Evolutionary conservation across 257 asterid genomes (phyloP).

Genomic region (Ligustrum vulgare): DNA sequence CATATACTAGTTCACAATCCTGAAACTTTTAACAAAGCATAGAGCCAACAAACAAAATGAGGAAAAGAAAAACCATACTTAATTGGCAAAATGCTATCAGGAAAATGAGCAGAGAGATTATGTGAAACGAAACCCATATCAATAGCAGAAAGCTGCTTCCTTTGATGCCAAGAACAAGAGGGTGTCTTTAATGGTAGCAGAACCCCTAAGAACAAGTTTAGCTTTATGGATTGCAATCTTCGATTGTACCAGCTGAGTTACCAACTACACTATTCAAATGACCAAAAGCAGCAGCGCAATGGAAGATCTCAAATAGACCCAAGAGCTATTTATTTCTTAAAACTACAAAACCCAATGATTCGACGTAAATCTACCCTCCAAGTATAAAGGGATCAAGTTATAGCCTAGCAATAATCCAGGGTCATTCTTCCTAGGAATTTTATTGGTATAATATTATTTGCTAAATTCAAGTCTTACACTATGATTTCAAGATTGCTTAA

Average conservation of each 20-base stretch:
- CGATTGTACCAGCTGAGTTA: slow-evolving; percentile 20
- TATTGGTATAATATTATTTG: no score
- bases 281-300: slow-evolving; percentile 33
- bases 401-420: no score
- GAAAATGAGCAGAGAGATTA: neutral
- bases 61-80: neutral
- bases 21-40: neutral
- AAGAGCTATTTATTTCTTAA: no score
- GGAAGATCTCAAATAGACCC: slow-evolving; percentile 20
- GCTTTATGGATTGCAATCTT: slow-evolving; percentile 67
- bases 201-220: slow-evolving; percentile 42
- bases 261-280: slow-evolving; percentile 16
- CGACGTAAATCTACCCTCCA: no score
- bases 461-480: no score
- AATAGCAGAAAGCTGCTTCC: slow-evolving; percentile 28
- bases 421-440: no score
- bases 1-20: neutral
- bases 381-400: no score
- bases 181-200: slow-evolving; percentile 65
- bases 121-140: neutral
- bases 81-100: neutral
- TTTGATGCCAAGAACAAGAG: slow-evolving; percentile 61
- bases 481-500: no score
- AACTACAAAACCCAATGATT: no score
- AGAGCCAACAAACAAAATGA: neutral